phyloP scores from a whole-genome alignment of 2,329 filamentous ascomycete genomes.

The Colletotrichum tropicicola region DNA sequence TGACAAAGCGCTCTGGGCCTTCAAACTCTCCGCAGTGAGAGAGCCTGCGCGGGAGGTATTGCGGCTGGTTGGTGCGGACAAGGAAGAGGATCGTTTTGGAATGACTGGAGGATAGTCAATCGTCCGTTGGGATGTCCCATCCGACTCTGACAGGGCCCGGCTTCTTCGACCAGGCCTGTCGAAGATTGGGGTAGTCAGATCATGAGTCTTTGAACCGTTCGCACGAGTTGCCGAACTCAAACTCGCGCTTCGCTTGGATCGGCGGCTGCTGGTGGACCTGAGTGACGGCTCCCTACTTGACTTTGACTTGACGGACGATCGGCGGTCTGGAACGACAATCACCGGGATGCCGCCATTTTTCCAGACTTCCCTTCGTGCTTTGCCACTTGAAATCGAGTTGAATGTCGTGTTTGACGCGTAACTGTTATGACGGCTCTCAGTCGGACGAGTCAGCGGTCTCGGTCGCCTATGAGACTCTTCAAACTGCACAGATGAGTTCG shows the following conservation, averaged over 20 bases:
- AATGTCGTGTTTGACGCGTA: slow-evolving; percentile 57
- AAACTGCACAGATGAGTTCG: slow-evolving; percentile 46
- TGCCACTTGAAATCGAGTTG: slow-evolving; percentile 61
- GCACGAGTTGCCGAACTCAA: slow-evolving; percentile 56
- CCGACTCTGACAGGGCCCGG: slow-evolving; percentile 56
- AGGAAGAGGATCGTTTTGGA: slow-evolving; percentile 65
- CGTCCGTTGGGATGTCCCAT: slow-evolving; percentile 62
- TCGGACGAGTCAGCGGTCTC: slow-evolving; percentile 38
- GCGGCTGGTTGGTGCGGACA: slow-evolving; percentile 70
- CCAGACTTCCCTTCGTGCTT: slow-evolving; percentile 66
- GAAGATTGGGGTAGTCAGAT: slow-evolving; percentile 49
- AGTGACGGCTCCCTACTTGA: slow-evolving; percentile 62
- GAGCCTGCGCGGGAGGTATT: slow-evolving; percentile 64
- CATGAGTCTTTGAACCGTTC: slow-evolving; percentile 51
- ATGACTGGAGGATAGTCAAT: slow-evolving; percentile 69
- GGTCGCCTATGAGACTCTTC: slow-evolving; percentile 39
- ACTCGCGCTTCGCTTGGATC: slow-evolving; percentile 63
- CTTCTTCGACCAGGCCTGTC: slow-evolving; percentile 51
- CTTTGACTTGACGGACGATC: slow-evolving; percentile 62
- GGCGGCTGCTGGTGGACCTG: slow-evolving; percentile 68
- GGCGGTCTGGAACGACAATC: slow-evolving; percentile 67
- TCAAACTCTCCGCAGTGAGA: slow-evolving; percentile 66
- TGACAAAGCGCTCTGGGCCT: slow-evolving; percentile 58
- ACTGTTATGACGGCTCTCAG: slow-evolving; percentile 53
- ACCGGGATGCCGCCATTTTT: slow-evolving; percentile 70